Evolutionary conservation across 208 protist species (phyloP), one percentile per base, ranked within the genome.

Genomic region (Entamoeba moshkovskii): DNA sequence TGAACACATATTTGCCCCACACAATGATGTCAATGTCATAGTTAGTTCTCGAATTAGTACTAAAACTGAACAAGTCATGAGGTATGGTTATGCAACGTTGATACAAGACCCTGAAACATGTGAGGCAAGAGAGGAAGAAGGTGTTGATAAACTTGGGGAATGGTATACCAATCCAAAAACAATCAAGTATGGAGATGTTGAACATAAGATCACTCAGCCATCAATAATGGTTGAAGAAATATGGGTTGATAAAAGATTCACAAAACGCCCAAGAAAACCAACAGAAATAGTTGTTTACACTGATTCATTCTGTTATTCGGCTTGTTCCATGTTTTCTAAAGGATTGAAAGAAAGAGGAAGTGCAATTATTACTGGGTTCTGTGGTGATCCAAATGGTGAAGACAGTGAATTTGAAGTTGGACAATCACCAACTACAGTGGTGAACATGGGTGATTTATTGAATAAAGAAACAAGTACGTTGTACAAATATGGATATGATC

Each of bases 11-110:
- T 73, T 73, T 4, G 18, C 59, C 0, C 59, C 59, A 2, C 1
- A 73, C 3, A 44, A 38, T 38, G 59, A 73, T 38, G n/a, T 2
- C 0, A 2, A 8, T 0, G 1, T 8, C 11, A 73, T 73, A 44
- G 0, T 2, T 44, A n/a, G 16, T n/a, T 8, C n/a, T n/a, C 6
- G 59, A 2, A 42, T 0, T 4, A n/a, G 16, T 15, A 2, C 0
- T 15, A 15, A 2, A 0, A 42, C 59, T n/a, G 2, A 38, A 42
- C 16, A 73, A 38, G 22, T 73, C 0, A 3, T 73, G 29, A 0
- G 0, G 0, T 11, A 25, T n/a, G 59, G 4, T 0, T 8, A 1
- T 73, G 59, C 16, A 0, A 2, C 0, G 0, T 0, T 3, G 0
- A n/a, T 44, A 0, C 0, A 4, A n/a, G n/a, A 38, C 2, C 59